Base-by-base conservation (phyloP, 2,329 filamentous ascomycete genomes). In the Rutstroemia sp. region DNA sequence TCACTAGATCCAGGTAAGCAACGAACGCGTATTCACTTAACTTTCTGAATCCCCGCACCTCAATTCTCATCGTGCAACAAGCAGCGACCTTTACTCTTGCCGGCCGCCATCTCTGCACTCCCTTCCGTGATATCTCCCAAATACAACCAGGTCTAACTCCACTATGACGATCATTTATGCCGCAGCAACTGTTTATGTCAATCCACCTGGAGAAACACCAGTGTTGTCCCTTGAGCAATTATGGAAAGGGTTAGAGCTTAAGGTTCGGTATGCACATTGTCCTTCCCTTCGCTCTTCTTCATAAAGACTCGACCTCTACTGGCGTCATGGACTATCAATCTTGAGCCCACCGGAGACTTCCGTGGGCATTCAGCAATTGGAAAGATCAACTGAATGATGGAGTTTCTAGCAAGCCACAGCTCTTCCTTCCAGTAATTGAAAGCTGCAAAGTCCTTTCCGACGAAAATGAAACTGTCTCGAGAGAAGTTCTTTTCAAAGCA, bases 401-500 rank as follows among this genome's bases (percentile, higher is more conserved):
- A 34, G 5, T n/a, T 48, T 18, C 5, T 48, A 48, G 45, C 25
- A 34, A 52, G 25, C 64, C 56, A 21, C 53, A 56, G 23, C 46
- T 53, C n/a, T 59, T 59, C 41, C 5, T 59, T 9, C 38, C 57
- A 19, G 53, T 57, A 2, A 60, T 60, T 21, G 48, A 58, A 14
- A 56, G 46, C 5, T 59, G 59, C 49, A 30, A 49, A 19, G 59
- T 61, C 3, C 47, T 61, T 18, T 47, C 49, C 37, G 57, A 61
- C 12, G 51, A 59, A 14, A 58, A 52, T 16, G 44, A 61, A 7
- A 44, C 34, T 12, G 57, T 61, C 5, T 44, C 52, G 21, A 49
- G 59, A 2, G 50, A 59, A 37, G 59, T 58, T 10, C 54, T 51
- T n/a, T 59, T 61, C 44, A 57, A 57, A 50, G 47, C 57, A 34